phyloP scores from a whole-genome alignment of 805 yeast genomes.

The Metschnikowia borealis region DNA sequence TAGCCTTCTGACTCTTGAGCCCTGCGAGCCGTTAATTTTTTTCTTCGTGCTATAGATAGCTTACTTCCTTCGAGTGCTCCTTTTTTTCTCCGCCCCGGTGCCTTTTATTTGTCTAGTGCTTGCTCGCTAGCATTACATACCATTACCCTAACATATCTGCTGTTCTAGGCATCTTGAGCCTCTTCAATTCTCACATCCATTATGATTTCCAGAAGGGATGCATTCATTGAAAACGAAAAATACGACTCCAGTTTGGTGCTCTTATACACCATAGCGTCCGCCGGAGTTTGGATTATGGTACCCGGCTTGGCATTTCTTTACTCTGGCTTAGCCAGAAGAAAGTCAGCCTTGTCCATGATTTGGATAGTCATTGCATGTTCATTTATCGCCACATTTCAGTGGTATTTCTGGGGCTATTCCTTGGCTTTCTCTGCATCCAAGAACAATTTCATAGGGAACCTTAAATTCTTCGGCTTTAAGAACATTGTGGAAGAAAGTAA shows the following conservation, averaged over 20 bases:
- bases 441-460: conserved; percentile 83
- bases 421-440: conserved; percentile 80
- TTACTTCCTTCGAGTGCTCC: neutral
- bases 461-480: conserved; percentile 77
- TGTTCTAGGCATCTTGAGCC: neutral
- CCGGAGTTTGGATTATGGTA: conserved; percentile 83
- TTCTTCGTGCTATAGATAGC: neutral
- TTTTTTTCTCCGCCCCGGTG: neutral
- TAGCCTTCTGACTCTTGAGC: neutral
- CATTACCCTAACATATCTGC: neutral
- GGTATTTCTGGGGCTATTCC: conserved; percentile 99
- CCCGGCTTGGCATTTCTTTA: conserved; percentile 93
- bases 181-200: neutral
- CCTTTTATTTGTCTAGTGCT: neutral
- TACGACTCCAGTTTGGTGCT: conserved; percentile 19
- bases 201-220: conserved; percentile 26
- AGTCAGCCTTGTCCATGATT: conserved; percentile 82
- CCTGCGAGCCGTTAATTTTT: conserved; percentile 1
- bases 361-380: conserved; percentile 76
- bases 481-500: conserved; percentile 51
- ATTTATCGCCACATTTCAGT: conserved; percentile 73
- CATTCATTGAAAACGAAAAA: conserved; percentile 33
- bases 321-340: conserved; percentile 86
- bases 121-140: neutral
- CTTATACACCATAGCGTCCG: conserved; percentile 55